Evolutionary conservation across 257 asterid species (phyloP).

Genomic region (Coffea eugenioides): DNA sequence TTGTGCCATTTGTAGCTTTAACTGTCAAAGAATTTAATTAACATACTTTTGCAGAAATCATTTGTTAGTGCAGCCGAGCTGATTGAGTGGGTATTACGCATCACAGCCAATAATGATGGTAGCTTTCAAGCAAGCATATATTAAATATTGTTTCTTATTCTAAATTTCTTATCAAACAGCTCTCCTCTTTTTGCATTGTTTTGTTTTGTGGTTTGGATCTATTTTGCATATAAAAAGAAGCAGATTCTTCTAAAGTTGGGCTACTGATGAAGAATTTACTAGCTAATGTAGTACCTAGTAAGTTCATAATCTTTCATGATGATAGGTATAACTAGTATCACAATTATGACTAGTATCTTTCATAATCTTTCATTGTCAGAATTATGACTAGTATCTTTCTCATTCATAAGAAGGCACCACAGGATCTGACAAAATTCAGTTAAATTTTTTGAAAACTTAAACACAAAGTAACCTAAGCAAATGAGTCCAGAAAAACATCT

Average conservation of each 20-base stretch:
- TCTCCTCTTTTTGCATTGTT: background rate
- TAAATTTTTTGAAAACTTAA: background rate
- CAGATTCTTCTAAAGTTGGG: background rate
- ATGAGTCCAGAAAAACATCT: background rate
- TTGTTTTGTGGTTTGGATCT: background rate
- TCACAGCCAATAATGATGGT: background rate
- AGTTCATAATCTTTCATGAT: background rate
- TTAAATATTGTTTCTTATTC: background rate
- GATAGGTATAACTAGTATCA: background rate
- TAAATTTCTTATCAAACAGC: background rate
- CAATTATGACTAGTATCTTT: background rate
- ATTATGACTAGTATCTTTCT: background rate
- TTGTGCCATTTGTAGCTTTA: background rate
- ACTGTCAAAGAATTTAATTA: background rate
- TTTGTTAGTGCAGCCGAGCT: background rate
- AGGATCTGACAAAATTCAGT: background rate
- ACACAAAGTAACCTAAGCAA: background rate
- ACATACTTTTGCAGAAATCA: background rate
- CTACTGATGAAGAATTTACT: background rate
- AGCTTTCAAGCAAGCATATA: background rate
- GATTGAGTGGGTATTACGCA: background rate
- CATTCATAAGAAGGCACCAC: background rate
- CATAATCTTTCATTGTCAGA: background rate
- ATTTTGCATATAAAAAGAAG: background rate
- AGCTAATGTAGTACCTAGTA: background rate